Base-by-base conservation (phyloP, 257 asterid species). In the Solanum lycopersicoides region DNA sequence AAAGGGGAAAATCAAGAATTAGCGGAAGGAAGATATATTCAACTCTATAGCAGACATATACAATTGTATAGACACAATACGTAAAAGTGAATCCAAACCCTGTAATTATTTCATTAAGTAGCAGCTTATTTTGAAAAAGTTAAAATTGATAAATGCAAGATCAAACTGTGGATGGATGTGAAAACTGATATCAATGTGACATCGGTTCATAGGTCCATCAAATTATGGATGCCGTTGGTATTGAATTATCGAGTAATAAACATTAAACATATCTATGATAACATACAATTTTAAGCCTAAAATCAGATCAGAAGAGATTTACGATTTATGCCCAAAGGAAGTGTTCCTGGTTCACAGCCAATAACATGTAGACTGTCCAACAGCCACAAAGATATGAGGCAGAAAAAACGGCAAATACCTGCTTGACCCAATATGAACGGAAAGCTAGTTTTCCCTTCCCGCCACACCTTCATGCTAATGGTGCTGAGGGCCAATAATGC, bases 341-440 rank as follows among this genome's bases (percentile, higher is more conserved):
- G 35, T 0, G 35, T 76, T 45, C 65, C 84, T 25, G 10, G 65
- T 9, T 77, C 84, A 8, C 39, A 47, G 8, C 41, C 65, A 77
- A 25, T 77, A 77, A 44, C 65, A 25, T n/a, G n/a, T 3, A 77
- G 63, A 45, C 37, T 47, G n/a, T 15, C 41, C 84, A 44, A 44
- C n/a, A 79, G 41, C 5, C 4, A 44, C 39, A 47, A 16, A 9
- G 6, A 47, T 11, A 47, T 30, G 66, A 80, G 41, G 42, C 66
- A 80, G 68, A 50, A 1, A 50, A 82, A 87, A 9, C 41, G 15
- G 82, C 14, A 79, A 47, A 47, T 90, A 95, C 99, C 98, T 93
- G 98, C 98, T 97, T 97, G 99, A 47, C 98, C 98, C 73, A 95
- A 86, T 89, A 95, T 97, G 88, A 91, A 97, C 5, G 98, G 99